Conservation (phyloP, 2,329 filamentous ascomycete genomes). For the Atkinsonella texensis region DNA sequence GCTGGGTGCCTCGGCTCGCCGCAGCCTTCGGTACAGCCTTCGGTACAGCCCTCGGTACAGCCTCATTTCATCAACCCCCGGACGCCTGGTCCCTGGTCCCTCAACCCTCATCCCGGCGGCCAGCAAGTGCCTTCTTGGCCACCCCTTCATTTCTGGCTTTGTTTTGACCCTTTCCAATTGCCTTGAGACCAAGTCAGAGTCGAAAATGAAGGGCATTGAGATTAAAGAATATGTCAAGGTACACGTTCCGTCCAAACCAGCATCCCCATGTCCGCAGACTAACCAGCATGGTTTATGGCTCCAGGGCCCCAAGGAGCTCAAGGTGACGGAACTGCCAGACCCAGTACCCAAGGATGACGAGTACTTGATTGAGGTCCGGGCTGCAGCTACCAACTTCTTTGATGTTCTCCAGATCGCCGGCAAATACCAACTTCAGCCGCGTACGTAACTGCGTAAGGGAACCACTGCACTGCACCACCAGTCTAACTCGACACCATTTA, state of each 20-base stretch:
- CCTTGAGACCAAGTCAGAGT: background rate
- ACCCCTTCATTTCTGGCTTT: background rate
- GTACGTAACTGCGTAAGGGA: constrained; percentile 21
- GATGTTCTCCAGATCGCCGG: constrained; percentile 90
- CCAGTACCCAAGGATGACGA: constrained; percentile 59
- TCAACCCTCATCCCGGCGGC: background rate
- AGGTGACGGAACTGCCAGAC: constrained; percentile 61
- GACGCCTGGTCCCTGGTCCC: background rate
- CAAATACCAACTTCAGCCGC: constrained; percentile 88
- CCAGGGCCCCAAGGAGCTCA: constrained; percentile 68
- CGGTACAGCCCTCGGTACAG: background rate
- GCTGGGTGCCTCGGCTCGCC: constrained; percentile 5
- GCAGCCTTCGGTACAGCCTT: no score
- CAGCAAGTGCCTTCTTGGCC: background rate
- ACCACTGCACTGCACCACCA: background rate
- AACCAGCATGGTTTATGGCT: background rate
- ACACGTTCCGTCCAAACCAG: background rate
- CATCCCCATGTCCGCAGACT: background rate
- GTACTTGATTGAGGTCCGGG: constrained; percentile 80
- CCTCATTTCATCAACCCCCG: background rate
- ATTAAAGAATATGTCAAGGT: constrained; percentile 8
- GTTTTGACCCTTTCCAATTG: background rate
- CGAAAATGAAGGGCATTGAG: constrained; percentile 7
- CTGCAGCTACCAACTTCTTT: constrained; percentile 90
- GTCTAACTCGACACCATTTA: constrained; percentile 11